These are phyloP conservation scores for Podospora anserina DNA, from an alignment of 495 filamentous ascomycete species.

Conservation along the genomic window DNA sequence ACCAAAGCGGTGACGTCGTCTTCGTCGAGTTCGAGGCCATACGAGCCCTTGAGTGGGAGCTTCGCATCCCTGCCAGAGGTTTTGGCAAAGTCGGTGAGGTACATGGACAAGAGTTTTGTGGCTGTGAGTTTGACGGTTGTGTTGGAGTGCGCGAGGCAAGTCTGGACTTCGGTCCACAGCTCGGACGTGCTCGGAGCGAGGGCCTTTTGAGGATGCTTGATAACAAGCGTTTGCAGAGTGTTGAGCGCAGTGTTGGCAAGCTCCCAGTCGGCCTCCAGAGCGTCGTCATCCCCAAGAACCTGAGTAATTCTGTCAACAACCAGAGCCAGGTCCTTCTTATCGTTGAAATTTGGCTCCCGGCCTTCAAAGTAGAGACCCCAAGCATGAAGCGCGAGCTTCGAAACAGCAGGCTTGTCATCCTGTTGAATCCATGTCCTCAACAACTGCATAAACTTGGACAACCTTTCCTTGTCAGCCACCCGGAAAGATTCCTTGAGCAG, in stretches of 20 bases:
- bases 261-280: slow-evolving; percentile 62
- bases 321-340: slow-evolving; percentile 58
- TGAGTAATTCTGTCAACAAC: slow-evolving; percentile 42
- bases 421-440: slow-evolving; percentile 76
- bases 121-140: slow-evolving; percentile 73
- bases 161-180: slow-evolving; percentile 65
- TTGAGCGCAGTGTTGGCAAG: slow-evolving; percentile 73
- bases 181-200: slow-evolving; percentile 53
- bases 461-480: slow-evolving; percentile 69
- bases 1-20: slow-evolving; percentile 65
- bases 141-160: slow-evolving; percentile 69
- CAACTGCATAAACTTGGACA: slow-evolving; percentile 62
- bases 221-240: slow-evolving; percentile 63
- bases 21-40: slow-evolving; percentile 64
- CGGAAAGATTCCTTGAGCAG: slow-evolving; percentile 77
- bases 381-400: slow-evolving; percentile 70
- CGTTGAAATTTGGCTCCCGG: slow-evolving; percentile 50
- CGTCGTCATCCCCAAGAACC: slow-evolving; percentile 48
- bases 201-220: slow-evolving; percentile 58
- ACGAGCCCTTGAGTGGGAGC: slow-evolving; percentile 64
- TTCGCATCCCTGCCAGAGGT: slow-evolving; percentile 49
- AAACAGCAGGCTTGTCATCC: slow-evolving; percentile 62
- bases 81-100: slow-evolving; percentile 73
- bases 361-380: slow-evolving; percentile 81
- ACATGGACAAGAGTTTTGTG: slow-evolving; percentile 68